Evolutionary conservation across 352 stramenopile species (phyloP).

Genomic region (Pythium coloratum): DNA sequence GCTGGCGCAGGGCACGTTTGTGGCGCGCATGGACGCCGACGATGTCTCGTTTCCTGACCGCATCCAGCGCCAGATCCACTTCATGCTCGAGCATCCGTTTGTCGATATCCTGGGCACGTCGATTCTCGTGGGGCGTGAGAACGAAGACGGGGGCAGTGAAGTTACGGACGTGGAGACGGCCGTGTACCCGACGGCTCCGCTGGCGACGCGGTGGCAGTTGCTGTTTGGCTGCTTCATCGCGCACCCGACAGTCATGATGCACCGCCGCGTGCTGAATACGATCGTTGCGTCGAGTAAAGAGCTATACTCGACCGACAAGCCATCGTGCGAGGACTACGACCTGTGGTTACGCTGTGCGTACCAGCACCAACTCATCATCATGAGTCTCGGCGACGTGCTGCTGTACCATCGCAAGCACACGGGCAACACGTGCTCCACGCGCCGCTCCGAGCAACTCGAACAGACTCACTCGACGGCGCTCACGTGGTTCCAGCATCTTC

Average conservation of each 20-base stretch:
- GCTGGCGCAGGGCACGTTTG: slow-evolving; percentile 42
- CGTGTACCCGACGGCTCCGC: slow-evolving; percentile 48
- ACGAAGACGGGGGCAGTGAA: slow-evolving; percentile 2
- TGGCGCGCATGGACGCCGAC: slow-evolving; percentile 88
- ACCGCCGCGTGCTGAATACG: slow-evolving; percentile 42
- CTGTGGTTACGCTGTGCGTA: slow-evolving; percentile 70
- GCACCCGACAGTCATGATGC: slow-evolving; percentile 81
- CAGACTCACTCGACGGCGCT: slow-evolving; percentile 45
- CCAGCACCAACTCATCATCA: slow-evolving; percentile 39
- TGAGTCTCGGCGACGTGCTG: slow-evolving; percentile 53
- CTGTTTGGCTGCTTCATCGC: slow-evolving; percentile 77
- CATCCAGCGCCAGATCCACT: slow-evolving; percentile 54
- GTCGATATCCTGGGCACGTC: slow-evolving; percentile 44
- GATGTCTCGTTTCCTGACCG: slow-evolving; percentile 63
- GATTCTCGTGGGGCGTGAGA: slow-evolving; percentile 32
- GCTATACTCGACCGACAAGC: slow-evolving; percentile 41
- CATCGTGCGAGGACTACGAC: slow-evolving; percentile 78
- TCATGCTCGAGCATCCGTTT: slow-evolving; percentile 38
- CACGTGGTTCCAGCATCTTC: slow-evolving; percentile 22
- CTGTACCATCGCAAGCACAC: slow-evolving; percentile 50
- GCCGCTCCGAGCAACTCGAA: slow-evolving; percentile 33
- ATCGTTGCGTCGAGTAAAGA: slow-evolving; percentile 30
- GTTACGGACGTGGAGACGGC: slow-evolving; percentile 29
- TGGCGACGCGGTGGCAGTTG: slow-evolving; percentile 68
- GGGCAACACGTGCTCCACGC: slow-evolving; percentile 23